These are phyloP conservation scores for Phytophthora syringae DNA, from an alignment of 352 stramenopile genomes.

Conservation along the genomic window DNA sequence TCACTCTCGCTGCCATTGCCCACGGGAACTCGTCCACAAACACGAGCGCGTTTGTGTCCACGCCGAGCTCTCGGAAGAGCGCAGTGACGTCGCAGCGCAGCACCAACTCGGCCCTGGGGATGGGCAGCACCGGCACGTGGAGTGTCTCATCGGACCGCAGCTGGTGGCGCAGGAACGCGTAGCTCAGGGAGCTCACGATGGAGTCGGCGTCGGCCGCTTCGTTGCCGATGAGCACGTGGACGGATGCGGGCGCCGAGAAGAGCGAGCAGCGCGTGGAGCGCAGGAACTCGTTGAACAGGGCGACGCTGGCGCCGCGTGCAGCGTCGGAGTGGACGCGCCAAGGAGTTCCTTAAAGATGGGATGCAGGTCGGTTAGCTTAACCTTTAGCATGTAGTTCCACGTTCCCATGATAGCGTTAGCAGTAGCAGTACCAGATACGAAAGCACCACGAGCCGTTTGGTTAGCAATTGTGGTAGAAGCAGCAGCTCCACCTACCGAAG, in stretches of 20 bases:
- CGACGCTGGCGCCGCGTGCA: slow-evolving; percentile 19
- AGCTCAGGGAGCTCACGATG: slow-evolving; percentile 79
- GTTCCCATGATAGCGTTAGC: no score
- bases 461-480: no score
- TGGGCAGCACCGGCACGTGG: slow-evolving; percentile 65
- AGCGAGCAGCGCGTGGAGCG: slow-evolving; percentile 14
- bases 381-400: no score
- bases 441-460: no score
- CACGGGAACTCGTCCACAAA: slow-evolving; percentile 86
- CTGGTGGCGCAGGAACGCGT: slow-evolving; percentile 57
- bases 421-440: no score
- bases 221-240: slow-evolving; percentile 82
- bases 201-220: slow-evolving; percentile 85
- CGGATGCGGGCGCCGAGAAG: neutral
- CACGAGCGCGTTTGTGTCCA: slow-evolving; percentile 61
- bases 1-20: slow-evolving; percentile 36
- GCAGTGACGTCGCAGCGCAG: slow-evolving; percentile 76
- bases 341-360: no score
- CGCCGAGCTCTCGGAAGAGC: slow-evolving; percentile 56
- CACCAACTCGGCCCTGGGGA: slow-evolving; percentile 63
- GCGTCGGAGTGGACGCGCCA: slow-evolving; percentile 17
- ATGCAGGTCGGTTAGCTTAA: no score
- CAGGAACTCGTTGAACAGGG: slow-evolving; percentile 32
- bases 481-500: no score
- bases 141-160: slow-evolving; percentile 21